Evolutionary conservation across 176 grass and related monocot species (phyloP).

Genomic region (Bolboschoenus planiculmis): DNA sequence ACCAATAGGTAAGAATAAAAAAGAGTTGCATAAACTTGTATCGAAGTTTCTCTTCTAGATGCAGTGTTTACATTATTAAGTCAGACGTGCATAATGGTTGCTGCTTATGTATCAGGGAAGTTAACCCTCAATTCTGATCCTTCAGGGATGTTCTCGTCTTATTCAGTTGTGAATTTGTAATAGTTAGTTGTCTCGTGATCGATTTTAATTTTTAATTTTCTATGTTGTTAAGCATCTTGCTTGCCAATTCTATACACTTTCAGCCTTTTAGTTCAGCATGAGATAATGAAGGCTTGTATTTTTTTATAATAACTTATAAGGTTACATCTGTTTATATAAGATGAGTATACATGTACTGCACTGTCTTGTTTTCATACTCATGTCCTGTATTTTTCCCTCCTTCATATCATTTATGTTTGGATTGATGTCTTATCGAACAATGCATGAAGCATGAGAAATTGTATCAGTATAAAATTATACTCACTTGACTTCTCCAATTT

Average conservation of each 20-base stretch:
- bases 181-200: background rate
- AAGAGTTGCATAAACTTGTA: background rate
- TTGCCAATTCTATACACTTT: background rate
- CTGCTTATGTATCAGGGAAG: background rate
- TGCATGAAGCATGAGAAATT: slow-evolving; percentile 1
- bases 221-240: background rate
- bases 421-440: background rate
- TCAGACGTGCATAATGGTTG: background rate
- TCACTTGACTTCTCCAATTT: slow-evolving; percentile 95
- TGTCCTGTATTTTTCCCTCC: background rate
- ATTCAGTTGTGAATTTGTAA: background rate
- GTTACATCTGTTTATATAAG: background rate
- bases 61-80: background rate
- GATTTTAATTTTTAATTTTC: background rate
- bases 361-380: background rate
- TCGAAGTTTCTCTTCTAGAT: background rate
- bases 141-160: background rate
- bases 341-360: background rate
- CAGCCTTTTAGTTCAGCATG: background rate
- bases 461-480: slow-evolving; percentile 7
- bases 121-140: background rate
- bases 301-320: background rate
- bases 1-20: background rate
- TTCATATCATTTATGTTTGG: background rate
- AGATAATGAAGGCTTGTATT: background rate